A percentile compares a stretch with the other conserved stretches of the same genome.
Evolutionary conservation across 805 yeast genomes (phyloP).

Genomic region (Saccharomycopsis oosterbeekiorum): DNA sequence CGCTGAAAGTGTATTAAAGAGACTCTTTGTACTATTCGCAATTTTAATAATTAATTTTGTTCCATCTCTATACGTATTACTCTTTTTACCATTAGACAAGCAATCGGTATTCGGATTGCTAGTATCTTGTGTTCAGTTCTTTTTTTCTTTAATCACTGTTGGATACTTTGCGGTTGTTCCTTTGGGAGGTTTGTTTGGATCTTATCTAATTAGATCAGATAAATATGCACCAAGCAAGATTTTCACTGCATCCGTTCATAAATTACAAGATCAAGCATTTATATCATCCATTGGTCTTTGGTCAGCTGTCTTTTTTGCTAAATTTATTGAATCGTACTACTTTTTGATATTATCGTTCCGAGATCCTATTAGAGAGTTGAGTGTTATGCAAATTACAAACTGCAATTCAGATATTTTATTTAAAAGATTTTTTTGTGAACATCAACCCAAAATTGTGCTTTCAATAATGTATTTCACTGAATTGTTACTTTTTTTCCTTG

Average conservation of each 20-base stretch:
- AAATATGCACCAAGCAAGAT: constrained; percentile 40
- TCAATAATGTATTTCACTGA: constrained; percentile 49
- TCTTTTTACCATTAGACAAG: constrained; percentile 27
- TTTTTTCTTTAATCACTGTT: constrained; percentile 44
- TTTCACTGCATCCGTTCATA: constrained; percentile 53
- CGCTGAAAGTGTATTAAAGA: constrained; percentile 44
- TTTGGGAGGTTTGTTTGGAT: constrained; percentile 42
- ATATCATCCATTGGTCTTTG: constrained; percentile 62
- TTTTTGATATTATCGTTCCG: constrained; percentile 62
- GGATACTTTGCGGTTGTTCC: constrained; percentile 55
- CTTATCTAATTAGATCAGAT: constrained; percentile 25
- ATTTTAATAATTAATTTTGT: constrained; percentile 35
- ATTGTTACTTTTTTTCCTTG: constrained; percentile 61
- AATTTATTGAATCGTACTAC: constrained; percentile 69
- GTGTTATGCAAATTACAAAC: constrained; percentile 40
- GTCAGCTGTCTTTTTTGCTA: constrained; percentile 56
- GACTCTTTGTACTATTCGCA: constrained; percentile 34
- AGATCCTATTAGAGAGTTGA: constrained; percentile 65
- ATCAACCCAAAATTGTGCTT: constrained; percentile 50
- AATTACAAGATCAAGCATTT: constrained; percentile 41
- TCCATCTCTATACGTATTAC: constrained; percentile 45
- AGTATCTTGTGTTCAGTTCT: constrained; percentile 45
- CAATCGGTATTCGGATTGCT: constrained; percentile 30
- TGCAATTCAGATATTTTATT: constrained; percentile 55
- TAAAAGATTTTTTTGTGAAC: constrained; percentile 42